These are phyloP conservation scores for Ascocoryne sarcoides DNA, from an alignment of 2,329 filamentous ascomycete genomes.

Conservation along the genomic window DNA sequence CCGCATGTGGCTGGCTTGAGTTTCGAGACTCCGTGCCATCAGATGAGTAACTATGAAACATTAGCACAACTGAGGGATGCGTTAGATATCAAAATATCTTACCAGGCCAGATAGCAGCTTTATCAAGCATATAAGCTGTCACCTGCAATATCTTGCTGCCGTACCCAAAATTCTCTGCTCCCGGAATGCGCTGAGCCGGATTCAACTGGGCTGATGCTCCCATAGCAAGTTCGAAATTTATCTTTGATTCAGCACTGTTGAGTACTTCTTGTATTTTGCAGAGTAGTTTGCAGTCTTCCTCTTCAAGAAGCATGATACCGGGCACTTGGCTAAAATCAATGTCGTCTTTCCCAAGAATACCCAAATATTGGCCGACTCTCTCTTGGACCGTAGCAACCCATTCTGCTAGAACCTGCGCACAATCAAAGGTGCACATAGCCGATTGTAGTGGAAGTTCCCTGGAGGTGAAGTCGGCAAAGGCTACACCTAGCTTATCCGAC, in stretches of 20 bases:
- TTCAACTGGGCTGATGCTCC: slow-evolving; percentile 42
- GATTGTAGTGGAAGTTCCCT: slow-evolving; percentile 83
- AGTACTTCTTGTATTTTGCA: slow-evolving; percentile 76
- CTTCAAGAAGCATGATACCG: slow-evolving; percentile 81
- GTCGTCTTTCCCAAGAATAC: slow-evolving; percentile 74
- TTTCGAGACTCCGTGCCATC: slow-evolving; percentile 57
- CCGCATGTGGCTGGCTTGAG: slow-evolving; percentile 54
- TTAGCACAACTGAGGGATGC: background rate
- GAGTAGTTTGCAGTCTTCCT: slow-evolving; percentile 81
- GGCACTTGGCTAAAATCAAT: slow-evolving; percentile 74
- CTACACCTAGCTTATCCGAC: slow-evolving; percentile 77
- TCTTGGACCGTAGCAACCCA: slow-evolving; percentile 93
- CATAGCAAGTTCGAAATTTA: slow-evolving; percentile 51
- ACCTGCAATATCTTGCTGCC: slow-evolving; percentile 77
- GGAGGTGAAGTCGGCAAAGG: slow-evolving; percentile 75
- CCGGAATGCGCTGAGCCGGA: slow-evolving; percentile 43
- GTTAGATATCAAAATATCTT: slow-evolving; percentile 29
- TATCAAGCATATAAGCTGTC: slow-evolving; percentile 79
- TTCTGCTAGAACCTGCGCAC: slow-evolving; percentile 85
- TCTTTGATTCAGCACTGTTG: slow-evolving; percentile 67
- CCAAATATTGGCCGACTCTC: slow-evolving; percentile 81
- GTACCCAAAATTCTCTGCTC: slow-evolving; percentile 61
- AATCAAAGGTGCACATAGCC: slow-evolving; percentile 88
- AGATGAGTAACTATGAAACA: slow-evolving; percentile 50
- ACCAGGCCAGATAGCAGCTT: slow-evolving; percentile 90